A percentile compares a stretch with the other conserved stretches of the same genome.
These are phyloP conservation scores for Suillus placidus DNA, from an alignment of 768 basidiomycete genomes.

Conservation along the genomic window DNA sequence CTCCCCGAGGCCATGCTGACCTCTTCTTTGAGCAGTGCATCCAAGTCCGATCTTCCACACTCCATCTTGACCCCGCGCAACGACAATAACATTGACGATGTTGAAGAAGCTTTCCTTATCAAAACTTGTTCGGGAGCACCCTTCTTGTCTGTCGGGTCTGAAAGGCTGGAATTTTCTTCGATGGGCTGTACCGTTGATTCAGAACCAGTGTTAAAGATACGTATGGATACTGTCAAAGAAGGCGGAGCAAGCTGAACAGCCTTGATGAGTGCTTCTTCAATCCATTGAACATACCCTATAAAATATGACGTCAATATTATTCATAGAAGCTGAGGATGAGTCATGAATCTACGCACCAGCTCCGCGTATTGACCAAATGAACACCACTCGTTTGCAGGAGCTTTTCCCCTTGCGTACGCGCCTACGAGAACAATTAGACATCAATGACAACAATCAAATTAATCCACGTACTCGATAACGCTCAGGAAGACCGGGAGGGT, in stretches of 20 bases:
- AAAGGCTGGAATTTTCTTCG: slow-evolving; percentile 20
- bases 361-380: slow-evolving; percentile 56
- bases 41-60: slow-evolving; percentile 48
- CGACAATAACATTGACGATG: slow-evolving; percentile 15
- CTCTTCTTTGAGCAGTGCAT: slow-evolving; percentile 40
- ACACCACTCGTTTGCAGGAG: slow-evolving; percentile 43
- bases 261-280: slow-evolving; percentile 40
- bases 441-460: too few relatives aligned
- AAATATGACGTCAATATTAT: neutral
- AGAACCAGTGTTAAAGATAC: slow-evolving; percentile 44
- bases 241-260: slow-evolving; percentile 34
- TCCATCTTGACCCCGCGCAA: slow-evolving; percentile 30
- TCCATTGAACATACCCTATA: slow-evolving; percentile 48
- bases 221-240: slow-evolving; percentile 39
- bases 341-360: slow-evolving; percentile 36
- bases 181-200: slow-evolving; percentile 2
- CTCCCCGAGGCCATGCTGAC: slow-evolving; percentile 37
- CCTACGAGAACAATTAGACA: slow-evolving; percentile 14
- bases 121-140: slow-evolving; percentile 9
- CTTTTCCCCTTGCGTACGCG: slow-evolving; percentile 21
- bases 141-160: slow-evolving; percentile 16
- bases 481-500: slow-evolving; percentile 48
- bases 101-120: neutral
- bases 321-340: neutral
- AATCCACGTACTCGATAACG: slow-evolving; percentile 41